A percentile compares a stretch with the other conserved stretches of the same genome.
These are phyloP conservation scores for Boletus rufocinnamomeus DNA, from an alignment of 768 basidiomycete genomes.

Conservation along the genomic window DNA sequence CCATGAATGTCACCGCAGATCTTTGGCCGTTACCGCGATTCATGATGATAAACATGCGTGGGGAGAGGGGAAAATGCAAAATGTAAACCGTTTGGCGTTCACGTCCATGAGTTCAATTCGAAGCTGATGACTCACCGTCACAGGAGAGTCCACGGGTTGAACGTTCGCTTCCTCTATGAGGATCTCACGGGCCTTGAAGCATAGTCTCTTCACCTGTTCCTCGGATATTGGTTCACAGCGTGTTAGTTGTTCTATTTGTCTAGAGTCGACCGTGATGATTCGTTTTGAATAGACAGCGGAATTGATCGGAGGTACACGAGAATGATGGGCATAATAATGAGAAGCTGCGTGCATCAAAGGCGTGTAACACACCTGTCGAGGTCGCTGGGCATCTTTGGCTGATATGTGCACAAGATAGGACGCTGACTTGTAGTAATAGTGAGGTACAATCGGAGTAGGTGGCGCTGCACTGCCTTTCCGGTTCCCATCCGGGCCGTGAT, in stretches of 20 bases:
- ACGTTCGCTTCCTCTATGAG: constrained; percentile 98
- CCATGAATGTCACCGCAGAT: constrained; percentile 97
- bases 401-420: constrained; percentile 27
- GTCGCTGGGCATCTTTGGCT: constrained; percentile 50
- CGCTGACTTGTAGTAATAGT: constrained; percentile 34
- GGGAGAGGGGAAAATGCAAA: not conserved
- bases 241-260: constrained; percentile 92
- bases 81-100: constrained; percentile 1
- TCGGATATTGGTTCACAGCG: constrained; percentile 96
- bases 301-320: constrained; percentile 29
- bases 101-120: not conserved
- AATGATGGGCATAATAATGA: constrained; percentile 28
- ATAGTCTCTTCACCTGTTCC: constrained; percentile 92
- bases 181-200: constrained; percentile 94
- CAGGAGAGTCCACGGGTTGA: constrained; percentile 92
- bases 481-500: constrained; percentile 17
- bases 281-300: constrained; percentile 14
- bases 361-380: constrained; percentile 53
- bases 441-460: constrained; percentile 25
- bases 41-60: constrained; percentile 5
- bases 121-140: constrained; percentile 66
- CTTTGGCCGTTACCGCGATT: constrained; percentile 37
- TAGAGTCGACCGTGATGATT: constrained; percentile 36
- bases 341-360: constrained; percentile 31
- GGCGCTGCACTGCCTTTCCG: constrained; percentile 29